Evolutionary conservation across 495 filamentous ascomycete genomes (phyloP), one percentile per base, ranked within the genome.

Genomic region (Clavariopsis aquatica): DNA sequence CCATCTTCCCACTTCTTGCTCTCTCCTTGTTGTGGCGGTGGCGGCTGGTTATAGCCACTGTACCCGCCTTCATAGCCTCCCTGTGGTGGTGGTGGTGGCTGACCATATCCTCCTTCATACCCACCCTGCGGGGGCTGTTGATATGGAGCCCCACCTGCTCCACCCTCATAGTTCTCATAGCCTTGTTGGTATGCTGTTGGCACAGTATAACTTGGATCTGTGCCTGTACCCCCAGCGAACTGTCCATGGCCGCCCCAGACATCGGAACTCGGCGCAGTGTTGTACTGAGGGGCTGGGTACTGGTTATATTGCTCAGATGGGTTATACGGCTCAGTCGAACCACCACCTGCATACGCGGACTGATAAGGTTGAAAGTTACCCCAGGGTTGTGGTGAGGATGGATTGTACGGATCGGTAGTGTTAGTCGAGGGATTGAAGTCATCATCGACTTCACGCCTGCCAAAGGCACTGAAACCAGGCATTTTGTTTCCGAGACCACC

Each of bases 151-250:
- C 36, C 49, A 13, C 52, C 49, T 24, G 3, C 52, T 31, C 52
- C 57, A 26, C 49, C 28, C 1, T 23, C 64, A 27, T 72, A 69
- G 31, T 38, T 53, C 62, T 75, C 75, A 54, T 76, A 77, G 9
- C 75, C 75, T 54, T 74, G 74, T 65, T 74, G 72, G 60, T 74
- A 77, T 12, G 70, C 70, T 29, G 73, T 74, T n/a, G 64, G 73
- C 28, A 71, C 72, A 0, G 73, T 47, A 67, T 72, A 71, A 12
- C 58, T 57, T 58, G 27, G 69, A 55, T 54, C 59, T n/a, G 22
- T 54, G 47, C 60, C 58, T 64, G 57, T 38, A 10, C 43, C 53
- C 22, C 46, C 68, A 20, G 57, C 5, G 46, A 71, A 73, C 23
- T 70, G 57, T 19, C 68, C 67, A 19, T 70, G 26, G 13, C 52